These are phyloP conservation scores for Gleditsia sinensis DNA, from an alignment of 306 rosid genomes.

Conservation along the genomic window DNA sequence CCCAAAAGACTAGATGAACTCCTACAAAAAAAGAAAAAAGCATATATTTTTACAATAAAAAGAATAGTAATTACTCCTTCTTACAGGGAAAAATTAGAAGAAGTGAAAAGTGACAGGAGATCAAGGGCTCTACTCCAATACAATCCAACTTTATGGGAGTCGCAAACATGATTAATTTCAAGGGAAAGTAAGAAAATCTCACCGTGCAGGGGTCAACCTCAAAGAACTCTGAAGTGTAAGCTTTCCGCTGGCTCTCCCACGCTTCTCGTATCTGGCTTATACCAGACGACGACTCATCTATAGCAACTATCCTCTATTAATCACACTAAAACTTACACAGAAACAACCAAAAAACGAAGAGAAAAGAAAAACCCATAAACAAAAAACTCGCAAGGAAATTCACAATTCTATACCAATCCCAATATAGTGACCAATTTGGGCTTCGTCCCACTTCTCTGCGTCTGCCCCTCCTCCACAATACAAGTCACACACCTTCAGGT, in stretches of 20 bases:
- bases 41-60: neutral
- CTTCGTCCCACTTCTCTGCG: slow-evolving; percentile 73
- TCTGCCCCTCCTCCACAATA: slow-evolving; percentile 79
- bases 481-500: slow-evolving; percentile 72
- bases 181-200: slow-evolving; percentile 2
- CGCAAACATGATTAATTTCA: neutral
- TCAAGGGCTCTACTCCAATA: neutral
- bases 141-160: neutral
- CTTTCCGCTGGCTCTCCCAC: slow-evolving; percentile 74
- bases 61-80: neutral
- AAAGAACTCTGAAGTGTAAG: slow-evolving; percentile 69
- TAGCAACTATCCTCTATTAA: neutral
- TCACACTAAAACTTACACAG: neutral
- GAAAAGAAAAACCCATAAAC: neutral
- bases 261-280: slow-evolving; percentile 70
- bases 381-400: neutral
- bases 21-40: neutral
- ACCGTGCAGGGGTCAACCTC: slow-evolving; percentile 84
- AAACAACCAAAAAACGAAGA: neutral
- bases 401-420: slow-evolving; percentile 66
- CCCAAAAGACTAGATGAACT: neutral
- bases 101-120: neutral
- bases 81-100: neutral
- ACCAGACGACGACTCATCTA: slow-evolving; percentile 76
- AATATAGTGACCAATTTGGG: slow-evolving; percentile 84